phyloP scores from a whole-genome alignment of 176 grass and related monocot species.

The Aegilops bicornis region DNA sequence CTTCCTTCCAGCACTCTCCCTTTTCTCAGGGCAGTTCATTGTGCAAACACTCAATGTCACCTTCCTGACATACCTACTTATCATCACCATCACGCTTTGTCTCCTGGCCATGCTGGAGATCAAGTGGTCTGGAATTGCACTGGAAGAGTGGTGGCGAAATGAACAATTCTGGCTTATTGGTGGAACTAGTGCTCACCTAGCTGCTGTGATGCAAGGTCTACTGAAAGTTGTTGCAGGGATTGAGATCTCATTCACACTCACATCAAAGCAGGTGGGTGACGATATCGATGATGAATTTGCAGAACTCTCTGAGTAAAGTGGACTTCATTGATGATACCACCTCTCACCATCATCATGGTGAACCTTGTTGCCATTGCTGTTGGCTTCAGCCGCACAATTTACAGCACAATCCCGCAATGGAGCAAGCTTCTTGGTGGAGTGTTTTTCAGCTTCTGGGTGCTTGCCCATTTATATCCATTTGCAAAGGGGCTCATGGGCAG shows the following conservation, averaged over 20 bases:
- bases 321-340: conserved; percentile 94
- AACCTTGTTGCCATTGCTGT: conserved; percentile 94
- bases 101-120: conserved; percentile 91
- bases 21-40: conserved; percentile 98
- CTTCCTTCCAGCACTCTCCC: conserved; percentile 96
- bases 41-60: conserved; percentile 91
- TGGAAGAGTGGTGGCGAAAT: conserved; percentile 98
- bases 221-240: conserved; percentile 93
- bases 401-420: conserved; percentile 95
- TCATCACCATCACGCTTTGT: conserved; percentile 81
- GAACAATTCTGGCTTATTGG: conserved; percentile 99
- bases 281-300: conserved; percentile 87
- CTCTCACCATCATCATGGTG: conserved; percentile 93
- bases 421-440: conserved; percentile 97
- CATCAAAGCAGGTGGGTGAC: conserved; percentile 70
- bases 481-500: conserved; percentile 98
- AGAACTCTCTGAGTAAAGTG: conserved; percentile 83
- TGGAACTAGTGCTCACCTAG: conserved; percentile 93
- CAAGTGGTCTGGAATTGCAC: conserved; percentile 94
- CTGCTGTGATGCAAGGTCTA: conserved; percentile 83
- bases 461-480: conserved; percentile 95
- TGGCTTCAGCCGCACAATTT: conserved; percentile 85
- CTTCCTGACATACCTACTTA: conserved; percentile 85
- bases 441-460: conserved; percentile 98
- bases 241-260: conserved; percentile 97